phyloP scores from a whole-genome alignment of 2,329 filamentous ascomycete genomes.

The Annulohypoxylon truncatum region DNA sequence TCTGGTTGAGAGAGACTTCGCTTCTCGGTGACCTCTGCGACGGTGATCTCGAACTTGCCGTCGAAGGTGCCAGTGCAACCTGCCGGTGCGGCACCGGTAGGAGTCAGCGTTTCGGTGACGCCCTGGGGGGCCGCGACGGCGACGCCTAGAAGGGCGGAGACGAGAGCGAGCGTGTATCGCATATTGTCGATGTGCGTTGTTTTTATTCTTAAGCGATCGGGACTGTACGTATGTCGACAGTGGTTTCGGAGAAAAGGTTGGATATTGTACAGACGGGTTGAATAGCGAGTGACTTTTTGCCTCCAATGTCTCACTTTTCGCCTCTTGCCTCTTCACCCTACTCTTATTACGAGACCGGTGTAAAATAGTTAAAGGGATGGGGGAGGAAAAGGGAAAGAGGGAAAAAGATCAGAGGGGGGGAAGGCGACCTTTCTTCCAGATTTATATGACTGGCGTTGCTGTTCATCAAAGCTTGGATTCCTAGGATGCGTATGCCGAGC shows the following conservation, averaged over 20 bases:
- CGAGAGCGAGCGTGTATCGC: slow-evolving; percentile 44
- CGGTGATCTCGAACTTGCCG: slow-evolving; percentile 65
- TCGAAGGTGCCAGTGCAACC: slow-evolving; percentile 61
- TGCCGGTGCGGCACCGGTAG: slow-evolving; percentile 57
- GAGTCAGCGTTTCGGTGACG: slow-evolving; percentile 58
- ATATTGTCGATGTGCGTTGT: slow-evolving; percentile 41
- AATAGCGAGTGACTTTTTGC: slow-evolving; percentile 44
- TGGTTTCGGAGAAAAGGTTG: slow-evolving; percentile 23
- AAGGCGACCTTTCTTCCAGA: slow-evolving; percentile 13
- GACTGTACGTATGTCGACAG: slow-evolving; percentile 22
- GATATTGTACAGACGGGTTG: slow-evolving; percentile 38
- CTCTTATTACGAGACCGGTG: slow-evolving; percentile 30
- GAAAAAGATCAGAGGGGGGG: slow-evolving; percentile 24
- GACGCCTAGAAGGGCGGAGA: slow-evolving; percentile 53
- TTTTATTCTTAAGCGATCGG: slow-evolving; percentile 33
- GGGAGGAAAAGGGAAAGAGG: slow-evolving; percentile 16
- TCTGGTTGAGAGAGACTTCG: slow-evolving; percentile 45
- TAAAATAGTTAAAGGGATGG: slow-evolving; percentile 32
- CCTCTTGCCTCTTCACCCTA: slow-evolving; percentile 37
- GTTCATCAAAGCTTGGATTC: slow-evolving; percentile 31
- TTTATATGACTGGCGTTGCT: slow-evolving; percentile 28
- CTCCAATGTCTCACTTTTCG: slow-evolving; percentile 39
- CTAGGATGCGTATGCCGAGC: slow-evolving; percentile 13
- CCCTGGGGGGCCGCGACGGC: slow-evolving; percentile 54
- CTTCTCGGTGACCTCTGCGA: slow-evolving; percentile 55